Evolutionary conservation across 139 green algal species (phyloP), one percentile per base, ranked within the genome.

Genomic region (Picochlorum costavermella): DNA sequence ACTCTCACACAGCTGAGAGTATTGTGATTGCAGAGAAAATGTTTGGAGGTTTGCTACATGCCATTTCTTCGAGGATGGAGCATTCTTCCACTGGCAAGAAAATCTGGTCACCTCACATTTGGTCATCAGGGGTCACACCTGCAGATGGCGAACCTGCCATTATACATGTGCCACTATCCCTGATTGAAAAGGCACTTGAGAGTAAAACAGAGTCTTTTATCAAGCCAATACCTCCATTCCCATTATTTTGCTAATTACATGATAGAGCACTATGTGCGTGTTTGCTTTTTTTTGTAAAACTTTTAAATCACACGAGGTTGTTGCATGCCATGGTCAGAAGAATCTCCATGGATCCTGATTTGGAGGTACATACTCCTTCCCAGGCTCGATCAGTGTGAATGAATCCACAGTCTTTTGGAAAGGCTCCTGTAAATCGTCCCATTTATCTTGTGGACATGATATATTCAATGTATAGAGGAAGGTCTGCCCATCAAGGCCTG

Each of bases 381-480:
- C 36, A 16, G 65, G 56, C 1, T 60, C 26, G n/a, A 61, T 13
- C 31, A 78, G 51, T 56, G 46, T 66, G 68, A 90, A 92, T 3
- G 68, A 81, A 3, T 71, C 65, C 3, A 86, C 58, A 9, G 68
- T 40, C 14, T 59, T 10, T 55, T 67, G 29, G 16, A 75, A 77
- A 11, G 53, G 25, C 5, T 50, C 13, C 37, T 66, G 56, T 31
- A 75, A 55, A 46, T 69, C 58, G 0, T 44, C 25, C 71, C 72
- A 92, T 36, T 81, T 8, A 33, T 84, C 73, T 66, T 88, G 44
- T 0, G 80, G 84, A 51, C 79, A 89, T n/a, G 71, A 75, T 11
- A 94, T 25, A 69, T 88, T 92, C 29, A 95, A 76, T 1, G 85
- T 94, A 75, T 90, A 95, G 5, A 95, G 65, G 80, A 80, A 95